Percentiles rank a stretch among this genome's conserved stretches.
phyloP scores from a whole-genome alignment of 306 rosid species.

The Betula pendula region DNA sequence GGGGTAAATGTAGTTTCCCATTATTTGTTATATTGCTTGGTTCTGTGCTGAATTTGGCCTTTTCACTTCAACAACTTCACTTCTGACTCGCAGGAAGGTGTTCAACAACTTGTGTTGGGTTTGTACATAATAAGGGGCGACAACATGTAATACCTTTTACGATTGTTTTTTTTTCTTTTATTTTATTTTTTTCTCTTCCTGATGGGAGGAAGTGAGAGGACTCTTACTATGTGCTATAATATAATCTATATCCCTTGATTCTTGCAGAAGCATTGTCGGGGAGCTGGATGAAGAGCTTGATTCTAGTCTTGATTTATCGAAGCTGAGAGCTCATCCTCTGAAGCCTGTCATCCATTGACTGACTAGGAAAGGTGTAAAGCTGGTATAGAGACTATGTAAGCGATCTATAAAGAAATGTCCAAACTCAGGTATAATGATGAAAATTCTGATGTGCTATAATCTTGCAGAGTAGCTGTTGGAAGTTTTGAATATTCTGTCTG shows the following conservation, averaged over 20 bases:
- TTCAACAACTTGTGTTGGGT: slow-evolving; percentile 89
- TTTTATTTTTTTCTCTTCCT: not conserved
- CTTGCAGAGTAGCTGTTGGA: not conserved
- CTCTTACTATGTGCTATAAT: not conserved
- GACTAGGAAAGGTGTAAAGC: not conserved
- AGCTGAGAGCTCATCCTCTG: slow-evolving; percentile 86
- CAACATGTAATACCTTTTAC: slow-evolving; percentile 64
- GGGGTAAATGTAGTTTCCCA: no score
- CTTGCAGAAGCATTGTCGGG: slow-evolving; percentile 93
- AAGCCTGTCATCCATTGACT: slow-evolving; percentile 81
- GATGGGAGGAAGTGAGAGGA: not conserved
- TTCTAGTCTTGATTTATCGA: slow-evolving; percentile 72
- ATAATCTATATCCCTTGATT: slow-evolving; percentile 16
- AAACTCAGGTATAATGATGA: not conserved
- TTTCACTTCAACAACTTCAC: slow-evolving; percentile 5
- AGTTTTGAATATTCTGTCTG: not conserved
- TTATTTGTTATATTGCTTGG: no score
- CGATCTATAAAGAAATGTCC: not conserved
- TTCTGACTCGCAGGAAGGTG: slow-evolving; percentile 79
- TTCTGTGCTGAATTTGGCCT: not conserved
- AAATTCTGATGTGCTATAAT: not conserved
- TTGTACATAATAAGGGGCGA: slow-evolving; percentile 94
- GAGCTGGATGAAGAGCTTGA: slow-evolving; percentile 94
- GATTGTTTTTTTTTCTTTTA: not conserved
- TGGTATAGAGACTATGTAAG: slow-evolving; percentile 9